Percentiles rank a stretch among this genome's conserved stretches.
Conservation (phyloP, 2,329 filamentous ascomycete genomes). For the Talaromyces verruculosus region DNA sequence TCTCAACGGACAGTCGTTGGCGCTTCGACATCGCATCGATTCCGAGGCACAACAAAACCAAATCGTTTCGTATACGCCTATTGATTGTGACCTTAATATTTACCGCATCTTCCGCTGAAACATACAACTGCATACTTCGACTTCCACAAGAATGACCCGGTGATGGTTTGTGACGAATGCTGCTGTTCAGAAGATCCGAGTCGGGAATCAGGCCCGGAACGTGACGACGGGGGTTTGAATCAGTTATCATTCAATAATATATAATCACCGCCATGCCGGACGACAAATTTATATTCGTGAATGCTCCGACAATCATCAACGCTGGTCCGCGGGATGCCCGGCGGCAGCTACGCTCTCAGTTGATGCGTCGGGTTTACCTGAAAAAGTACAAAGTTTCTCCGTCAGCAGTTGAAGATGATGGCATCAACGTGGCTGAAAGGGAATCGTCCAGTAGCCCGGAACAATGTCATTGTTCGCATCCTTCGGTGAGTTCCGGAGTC, state of each 20-base stretch:
- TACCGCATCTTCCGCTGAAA: not conserved
- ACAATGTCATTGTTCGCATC: not conserved
- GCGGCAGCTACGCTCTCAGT: slow-evolving; percentile 21
- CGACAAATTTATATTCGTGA: slow-evolving; percentile 23
- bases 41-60: not conserved
- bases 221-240: not conserved
- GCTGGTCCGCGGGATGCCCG: slow-evolving; percentile 22
- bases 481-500: not conserved
- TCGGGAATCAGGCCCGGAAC: slow-evolving; percentile 5
- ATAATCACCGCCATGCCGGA: slow-evolving; percentile 4
- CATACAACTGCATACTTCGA: not conserved
- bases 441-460: not conserved
- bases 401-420: not conserved
- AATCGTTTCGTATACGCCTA: not conserved
- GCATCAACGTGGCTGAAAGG: not conserved
- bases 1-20: not conserved
- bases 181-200: not conserved
- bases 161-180: not conserved
- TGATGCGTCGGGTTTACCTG: slow-evolving; percentile 23
- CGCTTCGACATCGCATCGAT: not conserved
- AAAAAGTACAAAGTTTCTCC: slow-evolving; percentile 17
- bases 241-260: not conserved
- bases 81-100: not conserved
- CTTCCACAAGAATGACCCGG: not conserved
- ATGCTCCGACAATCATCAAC: slow-evolving; percentile 22